Percentiles rank a stretch among this genome's conserved stretches.
Conservation (phyloP, 768 basidiomycete genomes). For the Tricholoma saponaceum region DNA sequence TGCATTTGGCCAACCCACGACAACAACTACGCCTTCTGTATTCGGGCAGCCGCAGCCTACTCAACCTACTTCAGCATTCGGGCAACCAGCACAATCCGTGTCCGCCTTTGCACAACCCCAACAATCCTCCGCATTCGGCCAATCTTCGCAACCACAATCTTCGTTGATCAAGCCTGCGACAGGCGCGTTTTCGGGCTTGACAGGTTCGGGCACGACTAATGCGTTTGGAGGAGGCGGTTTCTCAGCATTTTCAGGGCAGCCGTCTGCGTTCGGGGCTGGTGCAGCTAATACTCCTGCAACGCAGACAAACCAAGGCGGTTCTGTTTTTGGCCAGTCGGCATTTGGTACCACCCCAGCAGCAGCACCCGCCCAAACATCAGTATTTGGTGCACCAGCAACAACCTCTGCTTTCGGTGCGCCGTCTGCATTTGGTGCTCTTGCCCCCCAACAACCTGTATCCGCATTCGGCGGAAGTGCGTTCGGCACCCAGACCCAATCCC, state of each 20-base stretch:
- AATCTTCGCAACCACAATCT: slow-evolving; percentile 20
- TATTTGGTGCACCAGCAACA: slow-evolving; percentile 20
- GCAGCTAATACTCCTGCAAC: slow-evolving; percentile 23
- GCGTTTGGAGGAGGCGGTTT: slow-evolving; percentile 40
- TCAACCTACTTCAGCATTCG: slow-evolving; percentile 21
- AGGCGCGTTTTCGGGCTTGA: slow-evolving; percentile 46
- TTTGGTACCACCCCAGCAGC: slow-evolving; percentile 22
- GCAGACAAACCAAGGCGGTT: slow-evolving; percentile 18
- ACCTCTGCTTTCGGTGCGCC: slow-evolving; percentile 6
- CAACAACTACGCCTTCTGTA: slow-evolving; percentile 27
- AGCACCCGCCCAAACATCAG: slow-evolving; percentile 12
- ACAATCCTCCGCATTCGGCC: slow-evolving; percentile 30
- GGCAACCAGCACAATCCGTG: slow-evolving; percentile 23
- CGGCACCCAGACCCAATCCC: slow-evolving; percentile 11
- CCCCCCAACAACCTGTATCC: slow-evolving; percentile 8
- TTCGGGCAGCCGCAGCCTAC: slow-evolving; percentile 34
- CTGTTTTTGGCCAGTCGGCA: slow-evolving; percentile 28
- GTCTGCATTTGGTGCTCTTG: slow-evolving; percentile 15
- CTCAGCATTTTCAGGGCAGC: slow-evolving; percentile 47
- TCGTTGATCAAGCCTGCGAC: slow-evolving; percentile 45
- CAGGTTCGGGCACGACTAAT: slow-evolving; percentile 22
- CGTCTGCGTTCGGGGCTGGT: slow-evolving; percentile 37
- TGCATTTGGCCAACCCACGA: slow-evolving; percentile 29
- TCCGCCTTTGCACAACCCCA: slow-evolving; percentile 30
- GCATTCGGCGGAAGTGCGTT: slow-evolving; percentile 20